Conservation (phyloP, 1,284 basidiomycete genomes). For the Ustanciosporium gigantosporum region DNA sequence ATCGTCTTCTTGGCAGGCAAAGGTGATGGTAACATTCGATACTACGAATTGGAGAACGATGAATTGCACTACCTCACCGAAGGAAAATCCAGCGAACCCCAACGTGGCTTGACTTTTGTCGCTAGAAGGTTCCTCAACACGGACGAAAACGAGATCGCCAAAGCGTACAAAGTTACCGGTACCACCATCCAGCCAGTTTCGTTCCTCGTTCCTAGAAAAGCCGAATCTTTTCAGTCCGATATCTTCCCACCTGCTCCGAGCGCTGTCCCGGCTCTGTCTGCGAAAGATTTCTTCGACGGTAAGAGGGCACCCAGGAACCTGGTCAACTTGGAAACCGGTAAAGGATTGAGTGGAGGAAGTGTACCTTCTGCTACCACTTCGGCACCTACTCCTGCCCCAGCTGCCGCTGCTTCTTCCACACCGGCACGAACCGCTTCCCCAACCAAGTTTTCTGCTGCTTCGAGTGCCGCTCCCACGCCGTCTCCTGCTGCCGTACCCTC, state of each 20-base stretch:
- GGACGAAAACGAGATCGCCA: slow-evolving; percentile 89
- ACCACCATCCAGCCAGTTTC: slow-evolving; percentile 81
- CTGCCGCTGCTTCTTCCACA: slow-evolving; percentile 10
- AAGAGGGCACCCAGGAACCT: slow-evolving; percentile 67
- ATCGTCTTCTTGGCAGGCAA: slow-evolving; percentile 81
- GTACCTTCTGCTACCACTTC: slow-evolving; percentile 11
- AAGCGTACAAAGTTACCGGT: slow-evolving; percentile 86
- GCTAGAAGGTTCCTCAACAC: slow-evolving; percentile 86
- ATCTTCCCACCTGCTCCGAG: slow-evolving; percentile 91
- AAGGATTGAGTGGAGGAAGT: slow-evolving; percentile 7
- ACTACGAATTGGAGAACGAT: slow-evolving; percentile 92
- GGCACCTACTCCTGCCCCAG: slow-evolving; percentile 9
- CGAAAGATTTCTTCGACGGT: slow-evolving; percentile 82
- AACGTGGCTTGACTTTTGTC: slow-evolving; percentile 94
- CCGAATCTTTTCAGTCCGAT: slow-evolving; percentile 86
- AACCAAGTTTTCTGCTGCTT: slow-evolving; percentile 1
- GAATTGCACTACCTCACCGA: slow-evolving; percentile 71
- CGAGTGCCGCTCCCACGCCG: not conserved
- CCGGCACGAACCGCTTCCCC: slow-evolving; percentile 12
- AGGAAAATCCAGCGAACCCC: slow-evolving; percentile 86
- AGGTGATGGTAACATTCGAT: slow-evolving; percentile 58
- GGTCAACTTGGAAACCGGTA: slow-evolving; percentile 64
- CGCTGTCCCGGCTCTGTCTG: slow-evolving; percentile 75
- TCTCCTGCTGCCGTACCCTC: not conserved
- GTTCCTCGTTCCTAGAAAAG: slow-evolving; percentile 90